Evolutionary conservation across 2,329 filamentous ascomycete species (phyloP), one percentile per base, ranked within the genome.

Genomic region (Talaromyces sp.): DNA sequence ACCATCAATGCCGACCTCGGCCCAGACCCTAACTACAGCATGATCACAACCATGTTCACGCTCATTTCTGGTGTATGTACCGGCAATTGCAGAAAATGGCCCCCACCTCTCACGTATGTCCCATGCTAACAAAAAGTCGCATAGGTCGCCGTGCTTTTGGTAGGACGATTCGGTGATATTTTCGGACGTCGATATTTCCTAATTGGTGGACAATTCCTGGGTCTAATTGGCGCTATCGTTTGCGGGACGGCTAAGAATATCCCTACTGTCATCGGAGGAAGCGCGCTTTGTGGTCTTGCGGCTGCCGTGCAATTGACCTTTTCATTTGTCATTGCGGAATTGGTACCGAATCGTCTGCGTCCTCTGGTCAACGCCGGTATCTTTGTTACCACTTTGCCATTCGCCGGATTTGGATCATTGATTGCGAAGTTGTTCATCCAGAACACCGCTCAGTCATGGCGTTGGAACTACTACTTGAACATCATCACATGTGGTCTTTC

Each of bases 381-480:
- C 22, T 75, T 71, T 55, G 43, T 70, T 37, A 64, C 67, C 27
- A 66, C 65, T 13, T 61, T 71, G 49, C 69, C 66, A n/a, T 62
- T 60, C 45, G 63, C 49, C 20, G 61, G 48, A 17, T 61, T 64
- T 29, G 80, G 78, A 0, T 77, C 77, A 16, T 65, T 80, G 39
- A 77, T 82, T 49, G 78, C 78, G 2, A 69, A 75, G n/a, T 64
- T 68, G 3, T 70, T 81, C 33, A 74, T 78, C 50, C 51, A 70
- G 20, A 69, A 77, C 44, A 80, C 78, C 1, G 63, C 57, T 3
- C 61, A 70, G 3, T 65, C 69, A 16, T 82, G 80, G 79, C 70
- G 80, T 36, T 80, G 78, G 77, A 74, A 67, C 50, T 83, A 78
- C 62, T 81, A 78, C 57, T 59, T 82, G 3, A 75, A 74, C 51